Base-by-base conservation (phyloP, 768 basidiomycete genomes). In the Lentinula aciculospora region DNA sequence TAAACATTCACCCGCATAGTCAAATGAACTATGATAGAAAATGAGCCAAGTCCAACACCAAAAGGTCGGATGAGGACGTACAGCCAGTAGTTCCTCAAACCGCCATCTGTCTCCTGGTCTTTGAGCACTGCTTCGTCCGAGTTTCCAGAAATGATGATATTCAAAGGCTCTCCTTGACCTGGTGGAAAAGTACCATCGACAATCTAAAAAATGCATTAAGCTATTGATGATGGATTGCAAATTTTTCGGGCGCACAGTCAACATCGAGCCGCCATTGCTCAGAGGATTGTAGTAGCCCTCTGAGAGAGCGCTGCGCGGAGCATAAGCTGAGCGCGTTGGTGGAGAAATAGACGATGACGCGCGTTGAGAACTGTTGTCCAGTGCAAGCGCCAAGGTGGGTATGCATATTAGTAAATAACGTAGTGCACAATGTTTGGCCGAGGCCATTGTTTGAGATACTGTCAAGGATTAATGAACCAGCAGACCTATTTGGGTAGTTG, bases 141-240 rank as follows among this genome's bases (percentile, higher is more conserved):
- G 45, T 84, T 76, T 8, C 80, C 88, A 23, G 89, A 86, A 21
- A 97, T 72, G 64, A 97, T 89, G 55, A 78, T 76, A 64, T 97
- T 97, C 44, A 96, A 70, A 4, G 94, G 94, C 72, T 96, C 94
- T 34, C 92, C 92, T 49, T 88, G 83, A 6, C 88, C 91, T 45
- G 74, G 66, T 2, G 89, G 89, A 64, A 73, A 85, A 7, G 90
- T 91, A 17, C 67, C 62, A 10, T 73, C 74, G 6, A 83, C 77
- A 70, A 77, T 62, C 85, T 88, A 60, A 6, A 63, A 54, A 27
- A 40, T 36, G 60, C 44, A 23, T 31, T 54, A 37, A 25, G 29
- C 44, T 58, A 9, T 34, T 27, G 17, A 13, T 23, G 34, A 32
- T 17, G 28, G 29, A 40, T 49, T 13, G 4, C 21, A 31, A 56